Evolutionary conservation across 495 filamentous ascomycete species (phyloP).

Genomic region (Ramalina intermedia): DNA sequence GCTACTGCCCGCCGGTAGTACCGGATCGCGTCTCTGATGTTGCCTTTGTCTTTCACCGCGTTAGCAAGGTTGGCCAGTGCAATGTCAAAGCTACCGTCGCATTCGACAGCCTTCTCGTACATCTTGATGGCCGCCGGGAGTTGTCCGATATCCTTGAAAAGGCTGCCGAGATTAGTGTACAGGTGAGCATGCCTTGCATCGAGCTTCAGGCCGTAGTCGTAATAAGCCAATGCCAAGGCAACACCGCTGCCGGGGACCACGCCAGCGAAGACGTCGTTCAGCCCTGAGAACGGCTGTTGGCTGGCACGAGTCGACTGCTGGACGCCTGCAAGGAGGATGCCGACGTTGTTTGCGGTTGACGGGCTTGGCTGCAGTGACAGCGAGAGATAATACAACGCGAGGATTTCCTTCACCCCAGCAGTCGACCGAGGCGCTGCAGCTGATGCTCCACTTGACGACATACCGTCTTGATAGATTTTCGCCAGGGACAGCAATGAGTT

Average conservation of each 20-base stretch:
- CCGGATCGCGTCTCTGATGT: conserved; percentile 76
- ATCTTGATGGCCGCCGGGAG: conserved; percentile 83
- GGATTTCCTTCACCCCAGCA: conserved; percentile 77
- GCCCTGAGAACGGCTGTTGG: conserved; percentile 21
- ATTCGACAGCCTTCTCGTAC: conserved; percentile 90
- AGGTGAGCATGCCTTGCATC: conserved; percentile 91
- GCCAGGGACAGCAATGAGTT: conserved; percentile 90
- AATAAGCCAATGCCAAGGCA: conserved; percentile 79
- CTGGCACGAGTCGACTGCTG: conserved; percentile 52
- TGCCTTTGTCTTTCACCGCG: conserved; percentile 92
- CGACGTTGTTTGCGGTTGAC: conserved; percentile 97
- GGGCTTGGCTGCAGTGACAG: conserved; percentile 90
- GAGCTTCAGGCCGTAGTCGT: conserved; percentile 77
- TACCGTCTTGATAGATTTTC: conserved; percentile 98
- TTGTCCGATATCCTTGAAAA: conserved; percentile 94
- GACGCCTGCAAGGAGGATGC: conserved; percentile 86
- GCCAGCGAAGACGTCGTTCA: conserved; percentile 50
- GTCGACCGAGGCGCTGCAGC: conserved; percentile 43
- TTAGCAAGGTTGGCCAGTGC: conserved; percentile 95
- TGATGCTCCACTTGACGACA: conserved; percentile 58
- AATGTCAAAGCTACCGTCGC: conserved; percentile 89
- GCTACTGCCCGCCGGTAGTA: conserved; percentile 87
- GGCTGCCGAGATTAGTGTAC: conserved; percentile 89
- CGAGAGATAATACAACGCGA: conserved; percentile 92
- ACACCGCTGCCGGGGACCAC: conserved; percentile 76